Evolutionary conservation across 768 basidiomycete genomes (phyloP), one percentile per base, ranked within the genome.

Genomic region (Auriscalpium microsporum): DNA sequence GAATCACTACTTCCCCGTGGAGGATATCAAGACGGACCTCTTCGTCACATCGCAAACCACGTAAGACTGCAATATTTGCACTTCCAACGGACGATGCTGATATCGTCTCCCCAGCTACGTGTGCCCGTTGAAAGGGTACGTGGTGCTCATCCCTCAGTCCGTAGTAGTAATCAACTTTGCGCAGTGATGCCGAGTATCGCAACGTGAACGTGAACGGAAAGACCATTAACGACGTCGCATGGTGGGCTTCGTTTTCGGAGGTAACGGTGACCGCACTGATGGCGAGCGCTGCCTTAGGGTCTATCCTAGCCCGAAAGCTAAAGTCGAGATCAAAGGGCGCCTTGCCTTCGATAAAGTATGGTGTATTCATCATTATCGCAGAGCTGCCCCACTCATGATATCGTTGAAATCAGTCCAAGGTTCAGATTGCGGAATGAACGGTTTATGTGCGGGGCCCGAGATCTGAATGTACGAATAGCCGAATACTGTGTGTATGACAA

Each of bases 311-410:
- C 71, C 84, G 0, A 78, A 73, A 28, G 77, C 75, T 58, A 88
- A 87, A 0, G 73, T 78, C 48, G 64, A 77, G 6, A 86, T 90
- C 63, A 76, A 85, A 66, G 74, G 74, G 10, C 81, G 83, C 63
- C 74, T 90, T 19, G 90, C 88, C 0, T 90, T 91, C 65, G 87
- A 91, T 74, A 88, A 88, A 77, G 87, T 81, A 42, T 42, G 17
- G 40, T 42, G 8, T 17, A 17, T 42, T 17, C 17, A 42, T 6
- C 40, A 9, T 28, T 4, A 28, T 28, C 7, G 28, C 28, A 28
- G 28, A 28, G 28, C 28, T 28, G 28, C 28, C 28, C 28, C 28
- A 4, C 40, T 42, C 40, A 42, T 42, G 14, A 42, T 5, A 42
- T 17, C 40, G 13, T 42, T 42, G 17, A 19, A 16, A 8, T 14